A percentile compares a stretch with the other conserved stretches of the same genome.
Evolutionary conservation across 371 early-diverging fungal species (phyloP).

Genomic region (Apophysomyces ossiformis): DNA sequence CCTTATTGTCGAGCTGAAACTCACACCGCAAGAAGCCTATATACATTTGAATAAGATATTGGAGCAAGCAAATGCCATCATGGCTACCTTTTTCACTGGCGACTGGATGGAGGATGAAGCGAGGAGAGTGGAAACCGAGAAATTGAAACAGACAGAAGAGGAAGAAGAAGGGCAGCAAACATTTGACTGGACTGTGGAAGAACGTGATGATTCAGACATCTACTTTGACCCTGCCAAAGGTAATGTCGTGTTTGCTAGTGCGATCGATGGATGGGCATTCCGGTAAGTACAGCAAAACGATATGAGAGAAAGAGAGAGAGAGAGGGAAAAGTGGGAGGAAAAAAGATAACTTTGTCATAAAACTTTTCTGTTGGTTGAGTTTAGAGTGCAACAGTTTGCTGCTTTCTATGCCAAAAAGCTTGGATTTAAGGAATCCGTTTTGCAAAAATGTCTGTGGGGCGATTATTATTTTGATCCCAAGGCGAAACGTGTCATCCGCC

Average conservation of each 20-base stretch:
- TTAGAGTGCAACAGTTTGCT: constrained; percentile 89
- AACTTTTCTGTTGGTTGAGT: not conserved
- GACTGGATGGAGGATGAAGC: constrained; percentile 89
- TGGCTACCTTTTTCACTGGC: constrained; percentile 92
- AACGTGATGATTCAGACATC: constrained; percentile 88
- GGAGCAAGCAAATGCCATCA: constrained; percentile 95
- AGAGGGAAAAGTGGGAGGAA: not conserved
- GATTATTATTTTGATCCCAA: constrained; percentile 96
- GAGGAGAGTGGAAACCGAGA: constrained; percentile 67
- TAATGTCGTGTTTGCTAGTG: constrained; percentile 95
- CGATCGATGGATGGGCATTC: constrained; percentile 99
- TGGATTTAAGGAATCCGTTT: constrained; percentile 76
- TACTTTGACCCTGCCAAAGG: constrained; percentile 95
- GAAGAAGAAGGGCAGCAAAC: constrained; percentile 49
- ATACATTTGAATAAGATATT: constrained; percentile 87
- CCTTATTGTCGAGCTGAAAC: constrained; percentile 89
- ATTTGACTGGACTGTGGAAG: constrained; percentile 85
- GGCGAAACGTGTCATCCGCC: constrained; percentile 85
- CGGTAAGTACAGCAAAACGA: constrained; percentile 44
- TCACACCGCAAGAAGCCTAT: constrained; percentile 93
- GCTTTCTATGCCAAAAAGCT: constrained; percentile 88
- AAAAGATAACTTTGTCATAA: not conserved
- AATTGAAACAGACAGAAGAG: constrained; percentile 45
- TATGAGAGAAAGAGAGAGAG: not conserved
- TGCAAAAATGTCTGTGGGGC: constrained; percentile 93